Conservation (phyloP, 352 stramenopile genomes). For the Lagenidium sp. region DNA sequence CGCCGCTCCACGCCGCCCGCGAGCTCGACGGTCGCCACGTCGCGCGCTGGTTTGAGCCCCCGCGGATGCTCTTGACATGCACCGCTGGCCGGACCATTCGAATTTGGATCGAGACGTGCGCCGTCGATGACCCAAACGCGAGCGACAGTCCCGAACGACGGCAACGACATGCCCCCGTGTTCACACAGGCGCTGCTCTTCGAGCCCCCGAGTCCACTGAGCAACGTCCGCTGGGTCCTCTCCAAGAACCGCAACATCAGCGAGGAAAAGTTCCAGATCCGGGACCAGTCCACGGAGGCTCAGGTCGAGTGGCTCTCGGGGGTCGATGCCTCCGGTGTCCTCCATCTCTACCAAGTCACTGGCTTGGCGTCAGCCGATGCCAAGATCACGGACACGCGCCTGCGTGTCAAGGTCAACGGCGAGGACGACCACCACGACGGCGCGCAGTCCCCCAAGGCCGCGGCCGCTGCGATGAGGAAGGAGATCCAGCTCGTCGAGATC, state of each 20-base stretch:
- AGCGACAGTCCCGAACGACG: too few species aligned
- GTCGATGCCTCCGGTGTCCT: constrained; percentile 57
- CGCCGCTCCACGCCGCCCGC: constrained; percentile 33
- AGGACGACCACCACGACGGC: constrained; percentile 17
- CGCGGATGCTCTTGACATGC: constrained; percentile 69
- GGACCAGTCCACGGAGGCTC: constrained; percentile 25
- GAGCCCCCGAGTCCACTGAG: constrained; percentile 39
- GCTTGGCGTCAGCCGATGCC: constrained; percentile 18
- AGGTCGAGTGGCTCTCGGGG: constrained; percentile 70
- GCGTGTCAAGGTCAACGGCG: constrained; percentile 61
- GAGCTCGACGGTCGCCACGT: constrained; percentile 49
- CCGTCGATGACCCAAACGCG: not conserved
- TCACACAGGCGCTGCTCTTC: constrained; percentile 35
- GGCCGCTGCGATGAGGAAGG: not conserved
- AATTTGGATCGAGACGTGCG: constrained; percentile 48
- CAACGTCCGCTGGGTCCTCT: constrained; percentile 73
- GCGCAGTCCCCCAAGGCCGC: not conserved
- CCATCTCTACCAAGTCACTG: constrained; percentile 53
- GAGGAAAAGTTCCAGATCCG: constrained; percentile 59
- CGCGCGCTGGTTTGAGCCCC: constrained; percentile 66
- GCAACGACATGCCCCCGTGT: too few species aligned
- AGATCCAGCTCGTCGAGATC: constrained; percentile 37
- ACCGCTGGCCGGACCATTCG: constrained; percentile 34
- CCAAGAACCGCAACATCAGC: constrained; percentile 73
- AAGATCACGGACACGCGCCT: constrained; percentile 48